Evolutionary conservation across 768 basidiomycete genomes (phyloP).

Genomic region (Lactarius evosmus): DNA sequence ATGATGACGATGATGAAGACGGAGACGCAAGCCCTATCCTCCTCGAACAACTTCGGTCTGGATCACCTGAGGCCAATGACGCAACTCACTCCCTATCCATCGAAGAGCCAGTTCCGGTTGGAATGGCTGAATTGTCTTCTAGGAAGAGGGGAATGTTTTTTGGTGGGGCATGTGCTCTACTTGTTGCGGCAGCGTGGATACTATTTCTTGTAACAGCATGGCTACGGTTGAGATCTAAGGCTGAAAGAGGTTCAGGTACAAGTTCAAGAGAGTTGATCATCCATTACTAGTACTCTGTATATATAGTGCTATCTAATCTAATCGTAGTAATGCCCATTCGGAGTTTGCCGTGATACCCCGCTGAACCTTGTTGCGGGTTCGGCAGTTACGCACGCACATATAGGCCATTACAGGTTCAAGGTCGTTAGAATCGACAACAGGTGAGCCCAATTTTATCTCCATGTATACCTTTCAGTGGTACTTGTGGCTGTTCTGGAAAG

Average conservation of each 20-base stretch:
- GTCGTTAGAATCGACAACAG: slow-evolving; percentile 35
- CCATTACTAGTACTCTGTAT: neutral
- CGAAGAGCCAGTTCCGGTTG: neutral
- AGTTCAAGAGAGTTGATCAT: neutral
- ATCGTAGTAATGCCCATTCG: neutral
- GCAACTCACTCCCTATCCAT: neutral
- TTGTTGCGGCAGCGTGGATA: slow-evolving; percentile 56
- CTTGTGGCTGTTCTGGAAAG: neutral
- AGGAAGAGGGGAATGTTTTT: slow-evolving; percentile 48
- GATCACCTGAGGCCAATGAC: slow-evolving; percentile 19
- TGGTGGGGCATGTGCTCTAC: slow-evolving; percentile 39
- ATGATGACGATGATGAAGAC: slow-evolving; percentile 20
- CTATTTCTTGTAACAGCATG: slow-evolving; percentile 63
- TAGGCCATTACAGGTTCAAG: slow-evolving; percentile 26
- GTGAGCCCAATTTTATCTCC: slow-evolving; percentile 29
- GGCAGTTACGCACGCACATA: slow-evolving; percentile 16
- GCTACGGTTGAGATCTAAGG: slow-evolving; percentile 49
- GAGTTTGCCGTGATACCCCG: slow-evolving; percentile 10
- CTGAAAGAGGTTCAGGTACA: slow-evolving; percentile 32
- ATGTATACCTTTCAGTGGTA: slow-evolving; percentile 8
- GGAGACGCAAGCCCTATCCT: slow-evolving; percentile 24
- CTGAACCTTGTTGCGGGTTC: slow-evolving; percentile 10
- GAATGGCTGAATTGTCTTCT: neutral
- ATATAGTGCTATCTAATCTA: neutral
- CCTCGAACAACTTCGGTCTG: slow-evolving; percentile 35